Evolutionary conservation across 805 yeast species (phyloP), one percentile per base, ranked within the genome.

Genomic region (Blastobotrys muscicola): DNA sequence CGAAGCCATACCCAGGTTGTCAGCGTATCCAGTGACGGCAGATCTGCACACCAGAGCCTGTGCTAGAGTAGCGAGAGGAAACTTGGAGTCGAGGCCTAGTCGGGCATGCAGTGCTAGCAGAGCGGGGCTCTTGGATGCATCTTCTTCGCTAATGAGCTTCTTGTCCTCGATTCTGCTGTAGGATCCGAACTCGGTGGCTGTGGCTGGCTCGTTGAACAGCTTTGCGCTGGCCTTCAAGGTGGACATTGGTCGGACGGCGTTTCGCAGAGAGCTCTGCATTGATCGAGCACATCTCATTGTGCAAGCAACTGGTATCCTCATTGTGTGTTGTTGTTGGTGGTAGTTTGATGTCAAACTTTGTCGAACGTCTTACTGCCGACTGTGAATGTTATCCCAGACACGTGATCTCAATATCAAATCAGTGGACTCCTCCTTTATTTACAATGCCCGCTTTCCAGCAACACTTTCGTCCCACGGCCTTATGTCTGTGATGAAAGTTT

Each of bases 41-140:
- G 57, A 46, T 33, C 66, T 62, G 53, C 87, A 77, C 42, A 89
- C 83, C 50, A 92, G 71, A 36, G 92, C 76, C 57, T 89, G 82
- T 1, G 95, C 89, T 47, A 92, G 70, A 1, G 90, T 77, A 9
- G 86, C 70, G 33, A 72, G 69, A 44, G 78, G 61, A 56, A 75
- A 82, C 5, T 62, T 56, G 16, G 65, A 53, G 5, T 92, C 82
- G 42, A 90, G 70, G 13, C 71, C 62, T 42, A 90, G 68, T 62
- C 98, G 77, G 13, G 83, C 67, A 56, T 85, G 95, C 46, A 90
- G 71, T 3, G 96, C 80, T 32, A 74, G 74, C 43, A 92, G 69
- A n/a, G 80, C 73, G 1, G 95, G 84, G 8, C 86, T 76, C 56
- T 75, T 65, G 3, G 56, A 48, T 3, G 83, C 82, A 13, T 72